Conservation (phyloP, 2,329 filamentous ascomycete genomes). For the Fusarium tuaranense region DNA sequence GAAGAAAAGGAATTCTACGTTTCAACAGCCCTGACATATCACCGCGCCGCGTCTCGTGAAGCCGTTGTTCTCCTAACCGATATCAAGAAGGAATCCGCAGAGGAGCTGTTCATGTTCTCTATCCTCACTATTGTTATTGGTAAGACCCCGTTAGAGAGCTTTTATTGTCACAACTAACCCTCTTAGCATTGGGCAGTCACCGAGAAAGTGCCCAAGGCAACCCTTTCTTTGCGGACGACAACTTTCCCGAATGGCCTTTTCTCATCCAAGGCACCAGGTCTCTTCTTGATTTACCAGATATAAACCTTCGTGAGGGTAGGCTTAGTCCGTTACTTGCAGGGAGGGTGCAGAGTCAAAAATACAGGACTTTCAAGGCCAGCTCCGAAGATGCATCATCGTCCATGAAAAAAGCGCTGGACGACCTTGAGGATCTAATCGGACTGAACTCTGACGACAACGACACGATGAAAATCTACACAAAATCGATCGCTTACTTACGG, state of each 20-base stretch:
- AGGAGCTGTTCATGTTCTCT: neutral
- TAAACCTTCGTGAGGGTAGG: neutral
- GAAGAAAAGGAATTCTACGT: neutral
- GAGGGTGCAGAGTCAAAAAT: neutral
- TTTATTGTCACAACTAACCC: neutral
- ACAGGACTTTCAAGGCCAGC: neutral
- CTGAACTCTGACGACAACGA: neutral
- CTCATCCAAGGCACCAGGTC: neutral
- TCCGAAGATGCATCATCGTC: neutral
- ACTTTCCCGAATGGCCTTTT: neutral
- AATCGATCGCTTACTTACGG: neutral
- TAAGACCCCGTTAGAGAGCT: neutral
- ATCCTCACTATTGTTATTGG: neutral
- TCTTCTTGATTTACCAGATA: neutral
- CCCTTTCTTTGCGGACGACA: neutral
- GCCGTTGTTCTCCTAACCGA: neutral
- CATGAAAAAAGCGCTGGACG: neutral
- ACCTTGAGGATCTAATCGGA: neutral
- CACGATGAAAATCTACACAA: neutral
- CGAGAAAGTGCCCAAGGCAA: neutral
- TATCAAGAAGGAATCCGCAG: neutral
- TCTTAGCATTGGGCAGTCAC: neutral
- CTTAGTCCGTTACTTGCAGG: neutral
- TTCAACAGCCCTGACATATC: neutral
- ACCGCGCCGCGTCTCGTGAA: neutral